Percentiles rank a stretch among this genome's conserved stretches.
Conservation (phyloP, 75 land plant species). For the Chamaecyparis obtusa region DNA sequence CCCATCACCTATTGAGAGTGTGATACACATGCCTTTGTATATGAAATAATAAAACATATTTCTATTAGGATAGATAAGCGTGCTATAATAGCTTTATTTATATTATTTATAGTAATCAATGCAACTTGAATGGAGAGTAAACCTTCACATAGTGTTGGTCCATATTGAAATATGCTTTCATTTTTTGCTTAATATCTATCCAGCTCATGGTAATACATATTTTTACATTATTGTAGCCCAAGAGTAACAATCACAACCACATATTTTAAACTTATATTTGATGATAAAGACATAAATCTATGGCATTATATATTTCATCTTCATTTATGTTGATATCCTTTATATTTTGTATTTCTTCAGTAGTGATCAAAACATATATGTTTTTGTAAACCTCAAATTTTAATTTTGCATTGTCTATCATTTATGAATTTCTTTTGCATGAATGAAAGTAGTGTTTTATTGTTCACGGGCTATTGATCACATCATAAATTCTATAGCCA, state of each 20-base stretch:
- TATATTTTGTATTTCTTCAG: not conserved
- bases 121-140: not conserved
- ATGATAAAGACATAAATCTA: not conserved
- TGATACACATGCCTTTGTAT: not conserved
- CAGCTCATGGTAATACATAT: not conserved
- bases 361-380: not conserved
- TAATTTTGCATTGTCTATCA: not conserved
- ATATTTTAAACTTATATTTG: not conserved
- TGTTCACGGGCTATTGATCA: slow-evolving; percentile 87
- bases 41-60: not conserved
- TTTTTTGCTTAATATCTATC: not conserved
- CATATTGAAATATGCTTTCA: not conserved
- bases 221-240: not conserved
- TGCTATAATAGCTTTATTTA: not conserved
- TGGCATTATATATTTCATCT: not conserved
- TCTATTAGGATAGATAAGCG: not conserved
- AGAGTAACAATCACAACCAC: not conserved
- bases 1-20: not conserved
- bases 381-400: not conserved
- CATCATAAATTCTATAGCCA: slow-evolving; percentile 93
- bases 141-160: not conserved
- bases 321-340: not conserved
- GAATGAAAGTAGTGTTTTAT: not conserved
- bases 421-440: not conserved
- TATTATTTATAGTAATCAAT: not conserved